These are phyloP conservation scores for Boechera retrofracta DNA, from an alignment of 345 rosid genomes.

Conservation along the genomic window DNA sequence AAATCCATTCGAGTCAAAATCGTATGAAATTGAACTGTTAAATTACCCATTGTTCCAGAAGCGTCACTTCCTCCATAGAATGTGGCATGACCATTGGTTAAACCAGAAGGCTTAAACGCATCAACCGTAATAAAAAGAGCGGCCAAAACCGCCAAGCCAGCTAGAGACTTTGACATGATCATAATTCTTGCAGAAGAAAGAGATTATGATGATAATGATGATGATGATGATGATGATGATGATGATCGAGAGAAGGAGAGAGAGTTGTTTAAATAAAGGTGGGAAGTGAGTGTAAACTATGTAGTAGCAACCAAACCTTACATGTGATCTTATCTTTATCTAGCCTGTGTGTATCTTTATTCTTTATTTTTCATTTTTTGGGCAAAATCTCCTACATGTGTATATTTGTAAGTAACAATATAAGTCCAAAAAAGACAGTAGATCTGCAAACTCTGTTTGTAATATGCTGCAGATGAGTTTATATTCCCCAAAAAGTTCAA, in stretches of 20 bases:
- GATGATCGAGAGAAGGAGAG: conserved; percentile 33
- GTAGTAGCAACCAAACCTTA: conserved; percentile 45
- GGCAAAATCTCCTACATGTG: conserved; percentile 31
- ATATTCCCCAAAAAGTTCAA: conserved; percentile 27
- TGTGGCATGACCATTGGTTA: conserved; percentile 74
- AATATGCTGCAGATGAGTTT: conserved; percentile 24
- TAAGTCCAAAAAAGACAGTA: conserved; percentile 39
- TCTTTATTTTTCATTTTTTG: not conserved
- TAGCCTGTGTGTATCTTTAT: conserved; percentile 39
- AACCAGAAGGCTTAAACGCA: conserved; percentile 61
- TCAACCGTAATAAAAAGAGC: conserved; percentile 41
- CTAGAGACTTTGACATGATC: conserved; percentile 41
- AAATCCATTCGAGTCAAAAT: not conserved
- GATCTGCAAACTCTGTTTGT: conserved; percentile 37
- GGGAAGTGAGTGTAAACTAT: conserved; percentile 34
- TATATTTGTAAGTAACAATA: conserved; percentile 32
- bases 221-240: not conserved
- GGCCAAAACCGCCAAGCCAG: conserved; percentile 47
- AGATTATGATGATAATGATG: not conserved
- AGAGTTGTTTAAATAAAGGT: conserved; percentile 46
- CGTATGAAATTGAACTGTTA: not conserved
- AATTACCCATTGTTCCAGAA: conserved; percentile 52
- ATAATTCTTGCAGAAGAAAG: conserved; percentile 9
- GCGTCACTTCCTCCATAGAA: conserved; percentile 88
- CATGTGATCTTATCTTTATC: conserved; percentile 46